Conservation (phyloP, 352 stramenopile genomes). For the Pythium phragmiticola region DNA sequence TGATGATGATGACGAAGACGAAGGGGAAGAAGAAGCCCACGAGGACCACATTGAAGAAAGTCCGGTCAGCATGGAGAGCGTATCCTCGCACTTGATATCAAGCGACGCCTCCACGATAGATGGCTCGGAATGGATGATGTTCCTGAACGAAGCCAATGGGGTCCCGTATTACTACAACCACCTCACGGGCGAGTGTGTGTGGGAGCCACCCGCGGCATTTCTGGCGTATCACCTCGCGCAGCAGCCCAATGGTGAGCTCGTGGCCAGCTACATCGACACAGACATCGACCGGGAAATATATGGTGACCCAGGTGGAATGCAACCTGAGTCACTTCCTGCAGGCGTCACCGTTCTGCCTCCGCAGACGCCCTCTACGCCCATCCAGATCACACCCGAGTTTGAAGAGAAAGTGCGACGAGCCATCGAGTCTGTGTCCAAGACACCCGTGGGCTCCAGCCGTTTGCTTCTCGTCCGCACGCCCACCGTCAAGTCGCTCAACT, state of each 20-base stretch:
- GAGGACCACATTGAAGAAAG: background rate
- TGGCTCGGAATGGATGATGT: slow-evolving; percentile 58
- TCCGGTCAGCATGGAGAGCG: background rate
- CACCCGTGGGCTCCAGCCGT: slow-evolving; percentile 40
- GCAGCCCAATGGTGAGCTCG: background rate
- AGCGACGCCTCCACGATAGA: background rate
- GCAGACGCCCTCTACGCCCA: background rate
- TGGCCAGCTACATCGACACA: background rate
- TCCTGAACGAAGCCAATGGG: slow-evolving; percentile 61
- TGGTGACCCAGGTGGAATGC: background rate
- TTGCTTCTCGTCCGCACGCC: slow-evolving; percentile 43
- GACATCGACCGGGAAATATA: background rate
- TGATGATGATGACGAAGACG: slow-evolving; percentile 31
- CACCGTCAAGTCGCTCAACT: slow-evolving; percentile 27
- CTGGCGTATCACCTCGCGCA: slow-evolving; percentile 33
- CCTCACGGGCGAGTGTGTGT: slow-evolving; percentile 57
- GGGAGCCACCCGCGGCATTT: slow-evolving; percentile 58
- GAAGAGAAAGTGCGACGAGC: slow-evolving; percentile 53
- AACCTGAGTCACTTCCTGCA: background rate
- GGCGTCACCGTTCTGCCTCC: background rate
- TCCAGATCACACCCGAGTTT: slow-evolving; percentile 43
- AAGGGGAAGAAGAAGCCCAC: slow-evolving; percentile 1
- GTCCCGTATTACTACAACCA: slow-evolving; percentile 75
- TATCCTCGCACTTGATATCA: background rate
- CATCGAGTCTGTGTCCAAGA: slow-evolving; percentile 45